These are phyloP conservation scores for Boletus pseudopeckii DNA, from an alignment of 768 basidiomycete species.

Conservation along the genomic window DNA sequence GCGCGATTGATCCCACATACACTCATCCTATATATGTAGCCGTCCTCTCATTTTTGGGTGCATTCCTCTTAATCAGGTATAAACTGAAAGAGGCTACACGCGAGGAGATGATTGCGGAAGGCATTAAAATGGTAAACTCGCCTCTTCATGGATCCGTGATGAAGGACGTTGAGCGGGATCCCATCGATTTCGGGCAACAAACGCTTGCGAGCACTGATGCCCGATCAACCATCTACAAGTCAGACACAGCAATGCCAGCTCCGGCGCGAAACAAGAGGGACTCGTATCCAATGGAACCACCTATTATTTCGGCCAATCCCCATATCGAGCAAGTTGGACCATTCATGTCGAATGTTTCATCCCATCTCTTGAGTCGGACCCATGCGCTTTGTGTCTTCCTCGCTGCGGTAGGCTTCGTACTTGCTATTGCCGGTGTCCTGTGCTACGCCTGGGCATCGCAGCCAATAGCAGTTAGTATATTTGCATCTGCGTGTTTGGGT, in stretches of 20 bases:
- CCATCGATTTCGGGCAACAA: neutral
- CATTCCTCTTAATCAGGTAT: slow-evolving; percentile 55
- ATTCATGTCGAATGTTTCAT: slow-evolving; percentile 38
- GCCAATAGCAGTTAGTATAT: slow-evolving; percentile 43
- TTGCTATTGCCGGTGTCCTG: slow-evolving; percentile 49
- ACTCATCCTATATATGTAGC: slow-evolving; percentile 19
- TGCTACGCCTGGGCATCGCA: slow-evolving; percentile 51
- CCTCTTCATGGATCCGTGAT: slow-evolving; percentile 11
- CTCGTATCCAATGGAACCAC: slow-evolving; percentile 19
- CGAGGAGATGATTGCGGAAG: slow-evolving; percentile 42
- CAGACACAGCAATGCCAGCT: neutral
- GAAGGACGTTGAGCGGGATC: slow-evolving; percentile 15
- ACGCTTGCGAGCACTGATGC: neutral
- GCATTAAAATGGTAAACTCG: slow-evolving; percentile 22
- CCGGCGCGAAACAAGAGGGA: neutral
- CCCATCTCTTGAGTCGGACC: slow-evolving; percentile 45
- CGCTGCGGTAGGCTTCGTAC: slow-evolving; percentile 45
- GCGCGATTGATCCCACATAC: neutral
- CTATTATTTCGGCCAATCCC: slow-evolving; percentile 44
- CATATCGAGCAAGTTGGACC: slow-evolving; percentile 51
- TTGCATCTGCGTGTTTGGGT: slow-evolving; percentile 39
- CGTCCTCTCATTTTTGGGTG: slow-evolving; percentile 49
- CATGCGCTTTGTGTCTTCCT: slow-evolving; percentile 49
- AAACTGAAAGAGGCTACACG: slow-evolving; percentile 51
- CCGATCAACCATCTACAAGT: neutral